These are phyloP conservation scores for Apiotrichum laibachii DNA, from an alignment of 1,284 basidiomycete genomes.

Conservation along the genomic window DNA sequence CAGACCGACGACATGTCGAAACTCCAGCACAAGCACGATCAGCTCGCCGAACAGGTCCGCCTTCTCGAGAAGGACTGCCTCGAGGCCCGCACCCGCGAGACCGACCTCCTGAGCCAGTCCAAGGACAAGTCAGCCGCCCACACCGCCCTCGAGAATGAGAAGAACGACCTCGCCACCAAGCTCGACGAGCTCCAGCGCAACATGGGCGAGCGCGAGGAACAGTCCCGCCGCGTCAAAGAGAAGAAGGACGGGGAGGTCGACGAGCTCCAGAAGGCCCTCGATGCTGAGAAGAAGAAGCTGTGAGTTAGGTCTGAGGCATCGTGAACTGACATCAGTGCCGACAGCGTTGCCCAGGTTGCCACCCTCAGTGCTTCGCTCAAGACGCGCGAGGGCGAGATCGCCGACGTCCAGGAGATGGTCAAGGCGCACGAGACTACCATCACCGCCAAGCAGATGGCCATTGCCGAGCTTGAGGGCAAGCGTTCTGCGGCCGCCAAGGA, in stretches of 20 bases:
- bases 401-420: slow-evolving; percentile 59
- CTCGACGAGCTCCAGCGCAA: slow-evolving; percentile 71
- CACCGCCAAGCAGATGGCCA: slow-evolving; percentile 72
- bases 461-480: slow-evolving; percentile 62
- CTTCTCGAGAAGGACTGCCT: slow-evolving; percentile 73
- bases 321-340: slow-evolving; percentile 56
- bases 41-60: slow-evolving; percentile 78
- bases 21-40: slow-evolving; percentile 60
- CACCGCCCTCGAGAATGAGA: slow-evolving; percentile 54
- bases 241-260: slow-evolving; percentile 65
- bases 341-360: slow-evolving; percentile 61
- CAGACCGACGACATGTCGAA: slow-evolving; percentile 31
- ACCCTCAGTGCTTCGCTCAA: slow-evolving; percentile 65
- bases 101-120: slow-evolving; percentile 55
- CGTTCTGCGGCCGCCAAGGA: slow-evolving; percentile 55
- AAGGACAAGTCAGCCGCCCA: slow-evolving; percentile 34
- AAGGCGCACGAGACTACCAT: slow-evolving; percentile 65
- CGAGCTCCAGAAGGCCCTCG: slow-evolving; percentile 72
- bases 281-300: slow-evolving; percentile 65
- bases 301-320: slow-evolving; percentile 49
- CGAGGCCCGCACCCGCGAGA: slow-evolving; percentile 65
- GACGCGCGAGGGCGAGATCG: slow-evolving; percentile 71
- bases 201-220: slow-evolving; percentile 73
- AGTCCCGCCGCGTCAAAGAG: slow-evolving; percentile 70
- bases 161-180: slow-evolving; percentile 61